A percentile compares a stretch with the other conserved stretches of the same genome.
phyloP scores from a whole-genome alignment of 805 yeast genomes.

The Zygotorulaspora sp. region DNA sequence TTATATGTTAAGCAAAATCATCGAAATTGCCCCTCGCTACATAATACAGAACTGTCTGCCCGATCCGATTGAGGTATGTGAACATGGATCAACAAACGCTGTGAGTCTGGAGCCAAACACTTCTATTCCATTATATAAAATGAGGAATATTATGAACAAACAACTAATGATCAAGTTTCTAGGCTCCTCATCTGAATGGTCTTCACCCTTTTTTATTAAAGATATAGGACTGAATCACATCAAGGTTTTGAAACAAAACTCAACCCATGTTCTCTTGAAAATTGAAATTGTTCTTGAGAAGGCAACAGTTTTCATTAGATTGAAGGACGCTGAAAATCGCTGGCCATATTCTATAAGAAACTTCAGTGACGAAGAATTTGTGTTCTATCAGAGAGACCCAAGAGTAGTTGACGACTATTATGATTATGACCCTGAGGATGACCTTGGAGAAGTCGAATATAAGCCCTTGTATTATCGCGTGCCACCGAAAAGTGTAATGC shows the following conservation, averaged over 20 bases:
- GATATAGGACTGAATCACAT: conserved; percentile 80
- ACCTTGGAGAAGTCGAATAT: conserved; percentile 51
- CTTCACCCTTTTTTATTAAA: conserved; percentile 79
- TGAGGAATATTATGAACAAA: conserved; percentile 50
- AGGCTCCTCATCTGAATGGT: conserved; percentile 62
- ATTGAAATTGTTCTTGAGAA: conserved; percentile 73
- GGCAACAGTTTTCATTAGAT: conserved; percentile 73
- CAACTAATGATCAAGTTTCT: conserved; percentile 57
- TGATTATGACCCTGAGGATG: conserved; percentile 56
- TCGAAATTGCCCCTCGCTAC: conserved; percentile 79
- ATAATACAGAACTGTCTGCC: conserved; percentile 60
- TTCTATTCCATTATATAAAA: conserved; percentile 56
- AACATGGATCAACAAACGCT: conserved; percentile 58
- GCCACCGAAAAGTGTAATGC: conserved; percentile 92
- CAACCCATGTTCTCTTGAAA: conserved; percentile 65
- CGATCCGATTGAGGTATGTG: conserved; percentile 55
- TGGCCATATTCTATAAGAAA: conserved; percentile 96
- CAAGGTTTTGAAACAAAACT: conserved; percentile 58
- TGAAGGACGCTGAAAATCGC: conserved; percentile 63
- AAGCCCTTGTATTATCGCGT: conserved; percentile 75
- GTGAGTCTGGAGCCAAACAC: conserved; percentile 44
- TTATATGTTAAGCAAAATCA: conserved; percentile 69
- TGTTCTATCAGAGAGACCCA: conserved; percentile 84
- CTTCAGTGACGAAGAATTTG: conserved; percentile 81
- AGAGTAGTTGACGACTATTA: conserved; percentile 33